Conservation (phyloP, 1,284 basidiomycete genomes). For the Cryptococcus jaspeensis region DNA sequence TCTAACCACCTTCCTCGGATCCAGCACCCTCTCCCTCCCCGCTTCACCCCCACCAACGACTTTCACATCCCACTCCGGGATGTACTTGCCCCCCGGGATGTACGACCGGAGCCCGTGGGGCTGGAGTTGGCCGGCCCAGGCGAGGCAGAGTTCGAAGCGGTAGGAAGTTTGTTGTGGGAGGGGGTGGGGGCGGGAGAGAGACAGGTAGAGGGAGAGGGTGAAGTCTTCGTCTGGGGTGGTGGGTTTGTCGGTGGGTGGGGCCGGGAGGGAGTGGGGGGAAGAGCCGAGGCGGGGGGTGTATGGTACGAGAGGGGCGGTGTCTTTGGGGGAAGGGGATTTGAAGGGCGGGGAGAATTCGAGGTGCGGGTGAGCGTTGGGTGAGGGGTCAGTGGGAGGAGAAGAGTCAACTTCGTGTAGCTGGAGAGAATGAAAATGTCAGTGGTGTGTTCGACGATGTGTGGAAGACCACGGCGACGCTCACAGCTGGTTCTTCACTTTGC, state of each 20-base stretch:
- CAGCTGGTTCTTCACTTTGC: too few species aligned
- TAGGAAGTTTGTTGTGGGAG: slow-evolving; percentile 10
- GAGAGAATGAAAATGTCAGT: too few species aligned
- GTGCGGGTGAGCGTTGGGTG: too few species aligned
- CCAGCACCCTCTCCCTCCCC: not conserved
- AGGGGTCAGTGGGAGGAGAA: too few species aligned
- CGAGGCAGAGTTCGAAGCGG: slow-evolving; percentile 8
- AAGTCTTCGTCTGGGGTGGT: not conserved
- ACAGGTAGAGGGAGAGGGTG: slow-evolving; percentile 5
- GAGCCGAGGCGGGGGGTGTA: slow-evolving; percentile 7
- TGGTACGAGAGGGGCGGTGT: not conserved
- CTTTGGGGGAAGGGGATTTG: not conserved
- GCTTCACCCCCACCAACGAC: slow-evolving; percentile 1
- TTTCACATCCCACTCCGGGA: slow-evolving; percentile 15
- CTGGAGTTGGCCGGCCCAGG: slow-evolving; percentile 5
- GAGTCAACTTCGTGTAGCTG: too few species aligned
- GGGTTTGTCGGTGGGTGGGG: not conserved
- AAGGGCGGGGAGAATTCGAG: too few species aligned
- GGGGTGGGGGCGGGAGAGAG: slow-evolving; percentile 1
- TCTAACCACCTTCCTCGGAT: slow-evolving; percentile 2
- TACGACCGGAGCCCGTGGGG: not conserved
- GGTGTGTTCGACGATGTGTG: too few species aligned
- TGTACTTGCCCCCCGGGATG: slow-evolving; percentile 12
- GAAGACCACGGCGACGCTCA: too few species aligned
- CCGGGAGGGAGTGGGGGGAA: too few species aligned